These are phyloP conservation scores for Epichloe gansuensis DNA, from an alignment of 2,329 filamentous ascomycete genomes.

Conservation along the genomic window DNA sequence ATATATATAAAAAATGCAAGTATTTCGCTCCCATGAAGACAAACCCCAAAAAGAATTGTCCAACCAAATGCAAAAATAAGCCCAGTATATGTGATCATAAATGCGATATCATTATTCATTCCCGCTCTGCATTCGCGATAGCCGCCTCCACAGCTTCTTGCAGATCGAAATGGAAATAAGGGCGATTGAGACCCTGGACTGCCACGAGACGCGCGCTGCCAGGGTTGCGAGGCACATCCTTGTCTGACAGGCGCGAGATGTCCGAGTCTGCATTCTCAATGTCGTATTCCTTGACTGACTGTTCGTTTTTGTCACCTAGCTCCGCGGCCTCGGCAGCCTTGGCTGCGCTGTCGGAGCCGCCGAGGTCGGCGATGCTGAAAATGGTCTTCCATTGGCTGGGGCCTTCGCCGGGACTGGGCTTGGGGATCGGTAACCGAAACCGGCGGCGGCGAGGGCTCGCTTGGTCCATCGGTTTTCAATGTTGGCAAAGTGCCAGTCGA, in stretches of 20 bases:
- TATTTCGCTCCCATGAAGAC: not conserved
- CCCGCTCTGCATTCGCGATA: constrained; percentile 22
- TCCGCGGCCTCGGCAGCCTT: constrained; percentile 31
- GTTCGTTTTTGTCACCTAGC: constrained; percentile 43
- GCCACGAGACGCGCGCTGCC: constrained; percentile 22
- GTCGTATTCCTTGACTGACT: constrained; percentile 13
- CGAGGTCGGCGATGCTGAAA: constrained; percentile 82
- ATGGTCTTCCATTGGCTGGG: constrained; percentile 53
- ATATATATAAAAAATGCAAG: not conserved
- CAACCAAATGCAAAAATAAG: not conserved
- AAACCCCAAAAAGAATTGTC: not conserved
- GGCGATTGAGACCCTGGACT: constrained; percentile 35
- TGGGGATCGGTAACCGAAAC: constrained; percentile 34
- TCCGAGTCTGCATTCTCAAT: constrained; percentile 17
- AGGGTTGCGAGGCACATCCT: constrained; percentile 17
- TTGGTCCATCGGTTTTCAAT: constrained; percentile 44
- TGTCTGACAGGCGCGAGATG: constrained; percentile 14
- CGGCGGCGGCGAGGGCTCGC: constrained; percentile 40
- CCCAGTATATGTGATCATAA: not conserved
- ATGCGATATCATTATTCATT: constrained; percentile 4
- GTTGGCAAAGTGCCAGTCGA: constrained; percentile 40
- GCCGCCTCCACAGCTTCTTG: constrained; percentile 36
- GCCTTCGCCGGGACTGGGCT: constrained; percentile 10
- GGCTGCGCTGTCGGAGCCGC: constrained; percentile 53
- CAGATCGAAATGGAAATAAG: constrained; percentile 40